Base-by-base conservation (phyloP, 768 basidiomycete species). In the Termitomyces sp. region DNA sequence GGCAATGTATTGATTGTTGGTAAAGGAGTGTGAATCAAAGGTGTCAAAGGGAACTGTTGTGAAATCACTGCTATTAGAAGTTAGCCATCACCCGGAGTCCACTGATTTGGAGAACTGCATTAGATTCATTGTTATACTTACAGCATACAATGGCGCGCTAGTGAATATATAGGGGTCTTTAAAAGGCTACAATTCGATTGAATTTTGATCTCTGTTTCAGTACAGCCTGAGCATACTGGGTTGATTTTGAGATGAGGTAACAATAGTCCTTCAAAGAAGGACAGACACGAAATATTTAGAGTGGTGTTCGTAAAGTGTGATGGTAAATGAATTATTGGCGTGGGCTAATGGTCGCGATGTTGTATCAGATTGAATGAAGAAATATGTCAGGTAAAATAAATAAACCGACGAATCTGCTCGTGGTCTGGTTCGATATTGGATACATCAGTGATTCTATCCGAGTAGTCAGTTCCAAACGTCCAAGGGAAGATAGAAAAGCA, bases 371-470 rank as follows among this genome's bases (percentile, higher is more conserved):
- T 42, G 54, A 46, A 61, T 39, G 54, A 40, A 52, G n/a, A 36
- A 28, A 45, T 60, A 58, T 60, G 56, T 22, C 55, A 46, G 28
- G 35, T 55, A 39, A 36, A 53, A 64, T 61, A 61, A 64, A 64
- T 64, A 64, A 39, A 51, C 58, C 45, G 32, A n/a, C n/a, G n/a
- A n/a, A n/a, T n/a, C n/a, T n/a, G 48, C 39, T 49, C 46, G 20
- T 39, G 35, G 33, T 7, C 38, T 18, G 39, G 55, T 60, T 63
- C 54, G 24, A 61, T 56, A 61, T 45, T 40, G 56, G 42, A 54
- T 58, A 55, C 48, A 61, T 65, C 57, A 58, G 38, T 52, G 42
- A 40, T 61, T 51, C 55, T 61, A 44, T n/a, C 15, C 16, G 16
- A 13, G 24, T 48, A 7, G 35, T 63, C 32, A 60, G 49, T 22